Percentiles rank a stretch among this genome's conserved stretches.
Conservation (phyloP, 305 asterid species). For the Coffea humblotiana region DNA sequence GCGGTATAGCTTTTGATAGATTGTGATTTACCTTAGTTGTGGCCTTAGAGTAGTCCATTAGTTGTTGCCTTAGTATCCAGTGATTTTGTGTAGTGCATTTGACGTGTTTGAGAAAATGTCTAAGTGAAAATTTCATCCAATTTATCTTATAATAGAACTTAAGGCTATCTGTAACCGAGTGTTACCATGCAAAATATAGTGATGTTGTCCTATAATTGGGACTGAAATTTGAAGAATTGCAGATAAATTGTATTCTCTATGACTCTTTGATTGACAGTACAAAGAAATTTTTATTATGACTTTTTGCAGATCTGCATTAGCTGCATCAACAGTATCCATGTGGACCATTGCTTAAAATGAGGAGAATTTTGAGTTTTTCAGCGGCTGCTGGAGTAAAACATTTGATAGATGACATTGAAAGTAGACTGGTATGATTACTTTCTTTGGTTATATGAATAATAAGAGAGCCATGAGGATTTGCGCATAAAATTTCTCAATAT, state of each 20-base stretch:
- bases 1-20: too few relatives aligned
- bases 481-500: neutral
- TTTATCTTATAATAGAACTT: too few relatives aligned
- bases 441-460: constrained; percentile 11
- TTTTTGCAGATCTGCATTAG: constrained; percentile 70
- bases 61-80: too few relatives aligned
- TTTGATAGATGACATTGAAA: constrained; percentile 50
- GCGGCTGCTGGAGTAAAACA: constrained; percentile 61
- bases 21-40: too few relatives aligned
- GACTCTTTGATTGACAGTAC: neutral
- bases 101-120: too few relatives aligned
- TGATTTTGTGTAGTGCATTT: too few relatives aligned
- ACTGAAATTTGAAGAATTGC: too few relatives aligned
- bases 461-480: neutral
- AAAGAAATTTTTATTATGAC: constrained; percentile 16
- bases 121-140: too few relatives aligned
- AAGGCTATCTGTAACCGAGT: too few relatives aligned
- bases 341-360: constrained; percentile 68
- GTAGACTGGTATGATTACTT: constrained; percentile 57
- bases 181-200: too few relatives aligned
- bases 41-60: too few relatives aligned
- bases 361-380: constrained; percentile 71
- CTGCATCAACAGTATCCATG: constrained; percentile 70
- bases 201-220: too few relatives aligned
- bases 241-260: neutral